Evolutionary conservation across 2,329 filamentous ascomycete species (phyloP).

Genomic region (Alternaria sp.): DNA sequence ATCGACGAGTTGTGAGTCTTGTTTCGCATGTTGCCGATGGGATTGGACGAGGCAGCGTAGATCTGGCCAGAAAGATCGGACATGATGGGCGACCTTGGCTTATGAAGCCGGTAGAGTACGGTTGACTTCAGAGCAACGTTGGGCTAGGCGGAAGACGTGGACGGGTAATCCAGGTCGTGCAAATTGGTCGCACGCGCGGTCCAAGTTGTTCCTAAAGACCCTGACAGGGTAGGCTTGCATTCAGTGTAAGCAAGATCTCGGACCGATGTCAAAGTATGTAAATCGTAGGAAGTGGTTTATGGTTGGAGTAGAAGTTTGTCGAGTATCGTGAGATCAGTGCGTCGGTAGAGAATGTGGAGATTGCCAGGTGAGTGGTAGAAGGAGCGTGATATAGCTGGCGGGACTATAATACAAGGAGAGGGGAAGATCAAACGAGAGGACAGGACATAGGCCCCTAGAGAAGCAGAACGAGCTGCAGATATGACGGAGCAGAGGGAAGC

Average conservation of each 20-base stretch:
- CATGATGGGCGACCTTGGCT: slow-evolving; percentile 19
- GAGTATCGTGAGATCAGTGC: slow-evolving; percentile 24
- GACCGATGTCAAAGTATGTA: slow-evolving; percentile 11
- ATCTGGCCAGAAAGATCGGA: slow-evolving; percentile 24
- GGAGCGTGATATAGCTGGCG: slow-evolving; percentile 37
- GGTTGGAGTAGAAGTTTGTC: slow-evolving; percentile 5
- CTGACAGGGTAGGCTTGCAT: slow-evolving; percentile 22
- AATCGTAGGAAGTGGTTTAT: not conserved
- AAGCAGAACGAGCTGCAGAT: slow-evolving; percentile 32
- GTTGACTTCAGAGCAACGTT: slow-evolving; percentile 4
- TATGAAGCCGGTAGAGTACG: slow-evolving; percentile 11
- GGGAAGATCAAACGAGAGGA: slow-evolving; percentile 49
- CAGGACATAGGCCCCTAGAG: slow-evolving; percentile 40
- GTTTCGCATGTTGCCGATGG: slow-evolving; percentile 32
- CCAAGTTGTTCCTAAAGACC: slow-evolving; percentile 10
- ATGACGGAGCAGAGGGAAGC: slow-evolving; percentile 32
- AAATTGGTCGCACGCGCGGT: slow-evolving; percentile 15
- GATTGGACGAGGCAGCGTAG: slow-evolving; percentile 24
- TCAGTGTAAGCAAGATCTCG: slow-evolving; percentile 8
- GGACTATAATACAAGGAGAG: slow-evolving; percentile 36
- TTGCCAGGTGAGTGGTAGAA: slow-evolving; percentile 26
- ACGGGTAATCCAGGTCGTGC: slow-evolving; percentile 14
- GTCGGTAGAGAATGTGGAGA: slow-evolving; percentile 23
- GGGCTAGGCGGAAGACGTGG: slow-evolving; percentile 13
- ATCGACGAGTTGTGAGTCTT: slow-evolving; percentile 30